Conservation (phyloP, 2,329 filamentous ascomycete species). For the Nothophoma quercina region DNA sequence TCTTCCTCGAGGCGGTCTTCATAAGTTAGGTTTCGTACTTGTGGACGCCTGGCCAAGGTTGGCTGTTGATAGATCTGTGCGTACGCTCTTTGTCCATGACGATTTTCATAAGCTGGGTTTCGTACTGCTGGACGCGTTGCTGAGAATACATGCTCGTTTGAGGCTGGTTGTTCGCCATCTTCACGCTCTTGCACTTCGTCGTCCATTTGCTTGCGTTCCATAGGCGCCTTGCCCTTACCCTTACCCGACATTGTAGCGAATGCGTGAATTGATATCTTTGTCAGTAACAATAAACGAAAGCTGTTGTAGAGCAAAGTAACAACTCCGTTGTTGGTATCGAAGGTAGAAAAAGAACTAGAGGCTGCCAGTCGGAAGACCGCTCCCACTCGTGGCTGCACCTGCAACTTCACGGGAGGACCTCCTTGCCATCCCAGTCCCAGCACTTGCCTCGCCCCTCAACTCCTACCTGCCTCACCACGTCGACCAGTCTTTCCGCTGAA, state of each 20-base stretch:
- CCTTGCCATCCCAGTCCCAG: conserved; percentile 52
- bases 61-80: not conserved
- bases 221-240: not conserved
- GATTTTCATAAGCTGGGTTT: not conserved
- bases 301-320: not conserved
- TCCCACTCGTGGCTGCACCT: not conserved
- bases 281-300: not conserved
- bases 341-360: not conserved
- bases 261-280: not conserved
- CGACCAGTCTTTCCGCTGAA: conserved; percentile 69
- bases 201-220: not conserved
- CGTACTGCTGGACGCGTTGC: not conserved
- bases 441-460: conserved; percentile 49
- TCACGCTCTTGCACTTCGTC: not conserved
- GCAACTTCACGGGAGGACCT: conserved; percentile 43
- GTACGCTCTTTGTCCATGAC: not conserved
- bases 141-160: not conserved
- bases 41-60: too few species aligned
- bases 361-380: not conserved
- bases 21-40: too few species aligned
- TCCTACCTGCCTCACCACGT: conserved; percentile 73
- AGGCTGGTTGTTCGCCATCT: not conserved
- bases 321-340: not conserved
- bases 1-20: too few species aligned
- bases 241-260: conserved; percentile 1